Evolutionary conservation across 306 rosid genomes (phyloP), one percentile per base, ranked within the genome.

Genomic region (Geum urbanum): DNA sequence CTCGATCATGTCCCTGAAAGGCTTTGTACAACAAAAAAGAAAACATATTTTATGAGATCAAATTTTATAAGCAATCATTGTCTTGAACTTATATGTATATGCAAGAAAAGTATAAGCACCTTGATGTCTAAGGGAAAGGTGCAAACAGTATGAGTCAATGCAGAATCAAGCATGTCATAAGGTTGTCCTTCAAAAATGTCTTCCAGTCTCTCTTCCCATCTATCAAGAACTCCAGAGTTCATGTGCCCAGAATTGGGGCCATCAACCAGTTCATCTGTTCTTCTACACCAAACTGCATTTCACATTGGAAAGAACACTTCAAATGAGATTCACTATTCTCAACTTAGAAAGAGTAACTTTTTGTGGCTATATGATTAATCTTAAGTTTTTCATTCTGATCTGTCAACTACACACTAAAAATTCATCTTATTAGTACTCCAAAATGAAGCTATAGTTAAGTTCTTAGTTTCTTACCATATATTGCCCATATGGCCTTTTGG

Each of bases 401-500:
- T 57, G 41, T 59, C 45, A 59, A 37, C 3, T 11, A 15, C 6
- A 37, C 6, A 37, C 9, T 37, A 16, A 60, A 22, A 60, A 15
- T 37, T 12, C 22, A 60, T 22, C 46, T 37, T 19, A 37, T 60
- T 6, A 16, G 4, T 59, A 35, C 12, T 32, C 45, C 9, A 39
- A 4, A 20, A 14, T 13, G 41, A 54, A 41, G 63, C 19, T 9
- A 14, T 50, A 46, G 20, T 4, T 15, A 50, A 47, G n/a, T 47
- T 77, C 83, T 4, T 15, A 50, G 43, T 14, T 47, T 77, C 83
- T 84, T 82, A 83, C 96, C 92, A 72, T 92, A 92, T 40, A 92
- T 90, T 53, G 96, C 96, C 96, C 96, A 90, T 63, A 86, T 88
- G 27, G 98, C 98, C 76, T 80, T 92, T 77, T 87, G 87, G 63